Conservation (phyloP, 1,139 yeast genomes). For the Saccharomyces uvarum region DNA sequence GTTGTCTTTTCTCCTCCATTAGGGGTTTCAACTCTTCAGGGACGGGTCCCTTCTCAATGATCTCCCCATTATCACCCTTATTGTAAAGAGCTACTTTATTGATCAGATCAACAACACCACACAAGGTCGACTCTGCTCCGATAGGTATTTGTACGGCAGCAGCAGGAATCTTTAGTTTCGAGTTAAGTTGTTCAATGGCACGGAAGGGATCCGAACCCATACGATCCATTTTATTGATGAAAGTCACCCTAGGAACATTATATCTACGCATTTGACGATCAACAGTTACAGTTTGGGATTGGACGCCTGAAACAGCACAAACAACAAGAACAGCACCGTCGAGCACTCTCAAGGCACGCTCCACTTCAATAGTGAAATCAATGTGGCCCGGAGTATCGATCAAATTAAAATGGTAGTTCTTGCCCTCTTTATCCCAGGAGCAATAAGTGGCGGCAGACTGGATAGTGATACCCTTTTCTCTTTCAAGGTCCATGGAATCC, state of each 20-base stretch:
- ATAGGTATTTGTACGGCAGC: conserved; percentile 98
- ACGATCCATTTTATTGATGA: conserved; percentile 96
- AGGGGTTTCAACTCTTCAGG: conserved; percentile 70
- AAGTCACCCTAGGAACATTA: conserved; percentile 92
- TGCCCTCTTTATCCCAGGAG: conserved; percentile 75
- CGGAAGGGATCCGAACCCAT: conserved; percentile 98
- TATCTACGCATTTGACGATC: conserved; percentile 98
- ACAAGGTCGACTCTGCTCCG: conserved; percentile 77
- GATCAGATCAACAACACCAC: conserved; percentile 87
- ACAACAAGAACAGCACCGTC: conserved; percentile 98
- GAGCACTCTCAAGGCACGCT: conserved; percentile 89
- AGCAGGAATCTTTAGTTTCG: conserved; percentile 83
- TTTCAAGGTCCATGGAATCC: conserved; percentile 96
- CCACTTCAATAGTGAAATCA: conserved; percentile 97
- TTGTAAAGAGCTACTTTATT: conserved; percentile 80
- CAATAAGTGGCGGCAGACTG: conserved; percentile 98
- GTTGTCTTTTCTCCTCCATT: conserved; percentile 75
- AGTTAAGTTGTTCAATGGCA: conserved; percentile 85
- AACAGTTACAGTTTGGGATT: conserved; percentile 95
- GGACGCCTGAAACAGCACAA: conserved; percentile 97
- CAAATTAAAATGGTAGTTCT: conserved; percentile 77
- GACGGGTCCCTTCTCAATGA: conserved; percentile 49
- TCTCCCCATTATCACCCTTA: conserved; percentile 91
- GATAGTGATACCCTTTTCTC: conserved; percentile 96
- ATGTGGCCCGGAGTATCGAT: conserved; percentile 98